Evolutionary conservation across 179 eudicot species (phyloP).

Genomic region (Heliamphora ciliata): DNA sequence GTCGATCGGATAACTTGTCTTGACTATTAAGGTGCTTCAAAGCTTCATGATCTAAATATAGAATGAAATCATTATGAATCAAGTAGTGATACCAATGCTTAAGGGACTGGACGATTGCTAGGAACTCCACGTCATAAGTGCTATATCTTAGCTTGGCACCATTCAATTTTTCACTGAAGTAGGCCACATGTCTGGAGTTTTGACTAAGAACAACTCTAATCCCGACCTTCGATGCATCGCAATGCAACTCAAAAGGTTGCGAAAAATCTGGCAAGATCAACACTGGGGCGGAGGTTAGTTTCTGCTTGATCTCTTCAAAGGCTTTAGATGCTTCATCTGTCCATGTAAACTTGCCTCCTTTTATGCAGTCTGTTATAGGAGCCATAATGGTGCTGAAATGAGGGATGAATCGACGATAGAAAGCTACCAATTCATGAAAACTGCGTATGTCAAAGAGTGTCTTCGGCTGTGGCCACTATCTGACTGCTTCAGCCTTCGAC

Average conservation of each 20-base stretch:
- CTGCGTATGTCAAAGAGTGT: background rate
- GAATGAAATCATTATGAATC: background rate
- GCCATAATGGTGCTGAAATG: background rate
- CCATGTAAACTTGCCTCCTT: background rate
- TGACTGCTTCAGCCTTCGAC: background rate
- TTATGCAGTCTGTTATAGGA: background rate
- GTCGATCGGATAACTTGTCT: background rate
- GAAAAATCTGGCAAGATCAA: background rate
- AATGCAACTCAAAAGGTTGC: background rate
- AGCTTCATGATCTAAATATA: background rate
- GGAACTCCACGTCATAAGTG: slow-evolving; percentile 6
- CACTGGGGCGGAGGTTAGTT: too few species aligned
- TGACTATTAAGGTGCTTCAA: background rate
- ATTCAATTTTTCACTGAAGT: slow-evolving; percentile 1
- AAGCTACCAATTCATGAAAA: background rate
- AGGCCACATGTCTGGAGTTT: background rate
- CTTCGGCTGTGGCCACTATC: background rate
- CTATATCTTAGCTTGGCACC: background rate
- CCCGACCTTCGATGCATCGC: background rate
- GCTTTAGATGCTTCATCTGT: background rate
- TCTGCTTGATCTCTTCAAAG: background rate
- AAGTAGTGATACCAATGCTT: background rate
- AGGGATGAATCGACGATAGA: background rate
- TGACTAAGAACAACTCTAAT: background rate
- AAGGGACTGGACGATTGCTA: background rate